Evolutionary conservation across 371 early-diverging fungal species (phyloP).

Genomic region (Apophysomyces variabilis): DNA sequence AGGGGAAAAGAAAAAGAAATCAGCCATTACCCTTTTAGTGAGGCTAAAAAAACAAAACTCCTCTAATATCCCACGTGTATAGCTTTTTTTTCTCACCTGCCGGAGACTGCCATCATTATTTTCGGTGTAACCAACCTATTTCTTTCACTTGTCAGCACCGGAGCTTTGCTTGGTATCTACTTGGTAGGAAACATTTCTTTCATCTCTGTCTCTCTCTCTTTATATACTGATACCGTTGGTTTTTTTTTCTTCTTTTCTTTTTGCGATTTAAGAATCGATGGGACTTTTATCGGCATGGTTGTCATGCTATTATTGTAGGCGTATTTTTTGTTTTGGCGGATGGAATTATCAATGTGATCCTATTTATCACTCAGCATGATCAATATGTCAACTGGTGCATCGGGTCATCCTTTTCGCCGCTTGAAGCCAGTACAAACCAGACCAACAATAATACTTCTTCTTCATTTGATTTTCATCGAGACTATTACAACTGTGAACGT

Average conservation of each 20-base stretch:
- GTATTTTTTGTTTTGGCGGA: constrained; percentile 25
- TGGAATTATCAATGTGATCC: constrained; percentile 24
- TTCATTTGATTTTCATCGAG: constrained; percentile 6
- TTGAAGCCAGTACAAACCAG: background rate
- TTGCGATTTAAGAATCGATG: constrained; percentile 12
- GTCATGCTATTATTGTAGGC: constrained; percentile 13
- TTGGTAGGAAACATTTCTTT: constrained; percentile 17
- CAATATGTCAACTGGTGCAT: constrained; percentile 24
- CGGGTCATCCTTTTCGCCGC: background rate
- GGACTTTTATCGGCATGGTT: constrained; percentile 7
- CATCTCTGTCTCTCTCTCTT: background rate
- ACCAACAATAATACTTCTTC: background rate
- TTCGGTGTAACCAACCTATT: constrained; percentile 26
- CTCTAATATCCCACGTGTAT: background rate
- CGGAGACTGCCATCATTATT: constrained; percentile 17
- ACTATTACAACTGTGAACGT: constrained; percentile 30
- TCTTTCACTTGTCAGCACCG: constrained; percentile 16
- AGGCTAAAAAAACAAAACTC: no score
- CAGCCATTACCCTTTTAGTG: no score
- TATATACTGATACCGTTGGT: background rate
- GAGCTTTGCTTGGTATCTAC: constrained; percentile 17
- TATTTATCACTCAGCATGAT: constrained; percentile 21
- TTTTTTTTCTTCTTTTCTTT: background rate
- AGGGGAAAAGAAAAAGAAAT: background rate
- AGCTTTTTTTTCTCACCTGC: constrained; percentile 31